Conservation (phyloP, 2,329 filamentous ascomycete species). For the Knufia fluminis region DNA sequence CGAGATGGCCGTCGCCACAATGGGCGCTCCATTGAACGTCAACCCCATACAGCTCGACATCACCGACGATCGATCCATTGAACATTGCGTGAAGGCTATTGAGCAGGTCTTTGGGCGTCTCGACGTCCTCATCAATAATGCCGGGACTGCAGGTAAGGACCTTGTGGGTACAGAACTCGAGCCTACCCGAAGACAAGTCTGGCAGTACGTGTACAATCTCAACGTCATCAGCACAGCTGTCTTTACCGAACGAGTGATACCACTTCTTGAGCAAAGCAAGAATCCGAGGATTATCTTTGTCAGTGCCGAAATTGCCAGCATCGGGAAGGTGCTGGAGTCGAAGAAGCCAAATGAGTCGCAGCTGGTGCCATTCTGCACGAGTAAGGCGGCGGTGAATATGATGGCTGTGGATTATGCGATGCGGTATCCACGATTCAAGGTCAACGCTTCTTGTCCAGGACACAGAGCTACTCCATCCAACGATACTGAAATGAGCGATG, state of each 20-base stretch:
- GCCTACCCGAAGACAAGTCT: constrained; percentile 15
- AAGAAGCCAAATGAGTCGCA: neutral
- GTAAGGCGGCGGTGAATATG: constrained; percentile 18
- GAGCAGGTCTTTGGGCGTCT: constrained; percentile 27
- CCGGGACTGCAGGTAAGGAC: constrained; percentile 22
- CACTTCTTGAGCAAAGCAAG: constrained; percentile 17
- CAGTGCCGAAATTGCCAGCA: constrained; percentile 12
- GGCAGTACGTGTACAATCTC: constrained; percentile 21
- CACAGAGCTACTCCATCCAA: constrained; percentile 14
- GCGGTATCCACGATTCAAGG: constrained; percentile 16
- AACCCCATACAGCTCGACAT: constrained; percentile 30
- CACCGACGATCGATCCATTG: constrained; percentile 26
- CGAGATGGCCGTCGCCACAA: constrained; percentile 25
- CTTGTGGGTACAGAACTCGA: constrained; percentile 9
- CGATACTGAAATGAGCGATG: constrained; percentile 12
- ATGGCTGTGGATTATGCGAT: constrained; percentile 19
- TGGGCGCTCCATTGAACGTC: constrained; percentile 22
- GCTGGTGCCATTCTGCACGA: constrained; percentile 14
- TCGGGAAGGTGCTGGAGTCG: constrained; percentile 11
- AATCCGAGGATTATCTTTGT: constrained; percentile 21
- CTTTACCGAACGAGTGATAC: constrained; percentile 17
- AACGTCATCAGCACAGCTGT: constrained; percentile 22
- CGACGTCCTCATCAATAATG: constrained; percentile 32
- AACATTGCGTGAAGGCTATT: constrained; percentile 25
- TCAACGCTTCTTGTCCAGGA: constrained; percentile 21